Base-by-base conservation (phyloP, 805 yeast species). In the Candida lessepsii region DNA sequence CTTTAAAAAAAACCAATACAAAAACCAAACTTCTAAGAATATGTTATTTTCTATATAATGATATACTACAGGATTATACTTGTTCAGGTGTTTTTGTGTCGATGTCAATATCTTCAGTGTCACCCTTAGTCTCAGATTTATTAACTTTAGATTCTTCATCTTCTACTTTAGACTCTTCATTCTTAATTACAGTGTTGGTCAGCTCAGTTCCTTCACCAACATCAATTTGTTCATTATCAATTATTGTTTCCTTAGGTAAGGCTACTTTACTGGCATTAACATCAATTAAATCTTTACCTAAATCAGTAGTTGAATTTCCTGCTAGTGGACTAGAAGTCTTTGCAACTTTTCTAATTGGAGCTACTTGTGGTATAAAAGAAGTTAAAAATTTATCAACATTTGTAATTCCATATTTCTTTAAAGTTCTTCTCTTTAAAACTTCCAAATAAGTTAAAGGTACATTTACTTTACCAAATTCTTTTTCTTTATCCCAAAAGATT, bases 221-320 rank as follows among this genome's bases (percentile, higher is more conserved):
- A 7, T 37, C 42, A 10, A 16, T 29, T 26, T 33, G 37, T 8
- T 36, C 31, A n/a, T 56, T 60, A 42, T 61, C 73, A 33, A 70
- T 70, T 41, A 70, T 58, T 3, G 75, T 69, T 47, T 69, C 75
- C 50, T 66, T 68, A 7, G 64, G 71, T 37, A 68, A 57, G 25
- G 57, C 56, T 6, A 65, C 61, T 29, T 50, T 47, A 34, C 51
- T 49, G 9, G 57, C 50, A 18, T 56, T 52, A 18, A 61, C 65
- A 43, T 58, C 52, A 41, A 55, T 61, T 19, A 58, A 52, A 35
- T 58, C 56, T 5, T 57, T 56, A 29, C 48, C 49, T 8, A 50
- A 41, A n/a, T 40, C 45, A 9, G 39, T 37, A 23, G 32, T 46
- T 21, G 50, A 44, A 27, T 39, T 39, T 9, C 20, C 42, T 14